phyloP scores from a whole-genome alignment of 2,329 filamentous ascomycete genomes.

The Thermothelomyces thermophilus region DNA sequence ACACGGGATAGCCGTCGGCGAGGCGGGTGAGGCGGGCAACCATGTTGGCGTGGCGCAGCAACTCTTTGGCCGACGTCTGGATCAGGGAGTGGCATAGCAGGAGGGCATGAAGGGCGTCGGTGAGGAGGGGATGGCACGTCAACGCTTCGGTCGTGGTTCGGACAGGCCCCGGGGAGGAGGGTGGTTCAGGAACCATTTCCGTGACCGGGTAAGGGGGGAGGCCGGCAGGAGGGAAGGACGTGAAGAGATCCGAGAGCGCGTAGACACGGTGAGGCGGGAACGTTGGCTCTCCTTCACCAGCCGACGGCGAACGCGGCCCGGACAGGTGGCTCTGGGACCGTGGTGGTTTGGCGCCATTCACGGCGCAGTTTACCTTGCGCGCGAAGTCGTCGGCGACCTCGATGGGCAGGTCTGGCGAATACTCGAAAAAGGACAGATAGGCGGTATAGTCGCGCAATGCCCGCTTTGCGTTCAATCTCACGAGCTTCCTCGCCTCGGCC shows the following conservation, averaged over 20 bases:
- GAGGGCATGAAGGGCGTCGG: constrained; percentile 70
- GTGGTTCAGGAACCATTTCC: constrained; percentile 28
- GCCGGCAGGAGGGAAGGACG: constrained; percentile 56
- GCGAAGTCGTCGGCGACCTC: constrained; percentile 52
- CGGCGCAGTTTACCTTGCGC: constrained; percentile 51
- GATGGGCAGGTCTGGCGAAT: constrained; percentile 63
- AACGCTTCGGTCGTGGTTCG: constrained; percentile 50
- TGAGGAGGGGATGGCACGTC: constrained; percentile 75
- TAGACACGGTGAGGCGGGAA: constrained; percentile 35
- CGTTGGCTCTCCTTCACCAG: constrained; percentile 6
- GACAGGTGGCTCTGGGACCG: constrained; percentile 29
- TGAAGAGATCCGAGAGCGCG: constrained; percentile 59
- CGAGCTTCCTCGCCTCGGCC: constrained; percentile 58
- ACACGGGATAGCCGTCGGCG: constrained; percentile 73
- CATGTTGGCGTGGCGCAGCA: constrained; percentile 75
- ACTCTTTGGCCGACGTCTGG: constrained; percentile 71
- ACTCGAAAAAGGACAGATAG: constrained; percentile 70
- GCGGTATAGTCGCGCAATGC: constrained; percentile 67
- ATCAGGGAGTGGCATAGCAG: constrained; percentile 73
- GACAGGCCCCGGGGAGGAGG: constrained; percentile 25
- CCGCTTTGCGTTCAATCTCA: constrained; percentile 68
- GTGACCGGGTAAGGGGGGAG: constrained; percentile 60
- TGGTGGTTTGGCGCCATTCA: constrained; percentile 40
- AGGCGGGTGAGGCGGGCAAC: constrained; percentile 68
- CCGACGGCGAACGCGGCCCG: constrained; percentile 11